These are phyloP conservation scores for Zygoascus meyerae DNA, from an alignment of 1,139 yeast species.

Conservation along the genomic window DNA sequence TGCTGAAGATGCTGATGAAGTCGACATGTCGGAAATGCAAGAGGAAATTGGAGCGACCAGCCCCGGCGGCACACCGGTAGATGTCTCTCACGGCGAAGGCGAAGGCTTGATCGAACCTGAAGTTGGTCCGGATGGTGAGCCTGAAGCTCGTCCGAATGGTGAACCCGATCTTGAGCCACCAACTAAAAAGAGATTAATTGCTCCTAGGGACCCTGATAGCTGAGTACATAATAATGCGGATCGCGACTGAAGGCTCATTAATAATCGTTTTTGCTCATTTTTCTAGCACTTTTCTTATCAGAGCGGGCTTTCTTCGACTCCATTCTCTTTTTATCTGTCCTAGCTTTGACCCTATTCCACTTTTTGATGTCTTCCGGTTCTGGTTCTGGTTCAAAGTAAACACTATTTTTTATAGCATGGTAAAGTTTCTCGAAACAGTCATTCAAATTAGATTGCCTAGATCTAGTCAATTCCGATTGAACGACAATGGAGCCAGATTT, in stretches of 20 bases:
- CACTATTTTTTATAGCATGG: conserved; percentile 45
- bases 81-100: background rate
- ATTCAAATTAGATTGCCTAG: conserved; percentile 51
- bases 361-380: conserved; percentile 44
- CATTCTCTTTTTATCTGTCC: conserved; percentile 46
- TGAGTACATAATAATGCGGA: background rate
- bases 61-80: background rate
- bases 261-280: conserved; percentile 9
- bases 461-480: conserved; percentile 57
- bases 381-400: conserved; percentile 47
- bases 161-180: background rate
- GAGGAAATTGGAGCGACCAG: conserved; percentile 1
- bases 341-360: conserved; percentile 50
- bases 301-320: conserved; percentile 48
- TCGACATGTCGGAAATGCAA: background rate
- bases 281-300: conserved; percentile 50
- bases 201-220: background rate
- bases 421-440: conserved; percentile 58
- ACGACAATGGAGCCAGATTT: conserved; percentile 52
- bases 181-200: background rate
- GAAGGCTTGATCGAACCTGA: conserved; percentile 1
- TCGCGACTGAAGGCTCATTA: background rate
- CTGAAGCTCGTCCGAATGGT: background rate
- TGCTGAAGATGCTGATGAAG: conserved; percentile 4
- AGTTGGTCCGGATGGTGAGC: background rate